phyloP scores from a whole-genome alignment of 2,329 filamentous ascomycete genomes.

The Fusarium burgessii region DNA sequence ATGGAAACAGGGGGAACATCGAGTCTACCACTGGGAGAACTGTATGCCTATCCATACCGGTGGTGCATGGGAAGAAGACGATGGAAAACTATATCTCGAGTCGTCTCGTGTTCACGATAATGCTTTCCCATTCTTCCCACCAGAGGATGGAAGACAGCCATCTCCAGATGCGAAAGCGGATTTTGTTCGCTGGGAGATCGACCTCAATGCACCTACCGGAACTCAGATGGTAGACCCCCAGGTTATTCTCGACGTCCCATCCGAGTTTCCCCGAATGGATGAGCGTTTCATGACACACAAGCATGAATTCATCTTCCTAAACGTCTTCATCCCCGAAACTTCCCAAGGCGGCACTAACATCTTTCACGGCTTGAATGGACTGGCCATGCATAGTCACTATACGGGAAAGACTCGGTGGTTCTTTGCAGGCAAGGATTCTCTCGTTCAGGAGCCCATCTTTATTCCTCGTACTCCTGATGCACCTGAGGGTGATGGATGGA shows the following conservation, averaged over 20 bases:
- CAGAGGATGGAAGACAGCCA: background rate
- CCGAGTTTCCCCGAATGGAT: constrained; percentile 17
- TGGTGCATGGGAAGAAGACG: constrained; percentile 15
- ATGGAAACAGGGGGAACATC: constrained; percentile 17
- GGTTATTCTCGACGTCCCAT: constrained; percentile 2
- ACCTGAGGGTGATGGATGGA: constrained; percentile 15
- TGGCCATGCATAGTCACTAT: constrained; percentile 15
- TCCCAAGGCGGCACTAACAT: background rate
- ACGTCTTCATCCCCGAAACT: constrained; percentile 12
- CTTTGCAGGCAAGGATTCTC: constrained; percentile 16
- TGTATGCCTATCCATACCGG: constrained; percentile 26
- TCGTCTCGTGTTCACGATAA: constrained; percentile 27
- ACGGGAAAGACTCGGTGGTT: constrained; percentile 13
- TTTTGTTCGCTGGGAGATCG: constrained; percentile 32
- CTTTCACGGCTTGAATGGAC: constrained; percentile 12
- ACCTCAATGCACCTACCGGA: constrained; percentile 3
- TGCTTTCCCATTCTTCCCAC: constrained; percentile 24
- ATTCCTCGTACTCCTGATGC: constrained; percentile 13
- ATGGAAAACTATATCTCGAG: constrained; percentile 26
- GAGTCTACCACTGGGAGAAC: constrained; percentile 23
- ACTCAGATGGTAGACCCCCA: background rate
- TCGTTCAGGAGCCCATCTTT: constrained; percentile 25
- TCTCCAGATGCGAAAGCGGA: background rate
- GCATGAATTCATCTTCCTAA: constrained; percentile 11
- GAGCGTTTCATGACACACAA: constrained; percentile 18